phyloP scores from a whole-genome alignment of 768 basidiomycete species.

The Mycena rosella region DNA sequence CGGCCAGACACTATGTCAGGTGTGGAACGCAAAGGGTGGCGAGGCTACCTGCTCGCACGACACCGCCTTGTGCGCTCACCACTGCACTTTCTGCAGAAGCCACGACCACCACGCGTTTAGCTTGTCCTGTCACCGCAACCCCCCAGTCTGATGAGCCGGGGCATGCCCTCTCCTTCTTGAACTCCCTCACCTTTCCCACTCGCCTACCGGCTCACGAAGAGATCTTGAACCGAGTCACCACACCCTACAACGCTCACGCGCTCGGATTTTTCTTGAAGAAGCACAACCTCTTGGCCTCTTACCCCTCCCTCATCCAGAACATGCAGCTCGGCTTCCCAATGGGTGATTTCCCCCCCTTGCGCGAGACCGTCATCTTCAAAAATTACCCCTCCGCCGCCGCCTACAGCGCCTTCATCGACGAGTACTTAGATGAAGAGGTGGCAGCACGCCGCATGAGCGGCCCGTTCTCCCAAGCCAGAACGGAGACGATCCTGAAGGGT shows the following conservation, averaged over 20 bases:
- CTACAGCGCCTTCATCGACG: constrained; percentile 22
- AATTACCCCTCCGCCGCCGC: constrained; percentile 36
- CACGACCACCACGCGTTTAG: constrained; percentile 6
- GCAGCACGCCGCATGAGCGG: constrained; percentile 32
- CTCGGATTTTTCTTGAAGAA: constrained; percentile 29
- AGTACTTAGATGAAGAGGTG: constrained; percentile 33
- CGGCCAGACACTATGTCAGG: constrained; percentile 17
- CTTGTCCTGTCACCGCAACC: neutral
- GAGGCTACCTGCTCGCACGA: constrained; percentile 5
- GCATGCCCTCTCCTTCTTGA: constrained; percentile 4
- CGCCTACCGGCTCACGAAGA: neutral
- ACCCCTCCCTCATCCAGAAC: constrained; percentile 39
- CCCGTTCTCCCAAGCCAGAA: constrained; percentile 26
- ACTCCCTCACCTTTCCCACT: neutral
- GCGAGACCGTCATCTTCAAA: constrained; percentile 32
- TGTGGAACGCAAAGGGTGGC: constrained; percentile 21
- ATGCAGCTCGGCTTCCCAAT: constrained; percentile 12
- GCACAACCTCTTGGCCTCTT: constrained; percentile 18
- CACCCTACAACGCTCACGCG: constrained; percentile 36
- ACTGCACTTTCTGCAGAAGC: constrained; percentile 22
- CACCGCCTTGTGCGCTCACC: neutral
- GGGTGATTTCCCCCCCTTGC: constrained; percentile 14
- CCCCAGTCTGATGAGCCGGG: neutral
- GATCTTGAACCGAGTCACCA: constrained; percentile 24
- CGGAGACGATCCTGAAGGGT: constrained; percentile 28